A percentile compares a stretch with the other conserved stretches of the same genome.
Evolutionary conservation across 768 basidiomycete species (phyloP).

Genomic region (Tubosaeta sp.): DNA sequence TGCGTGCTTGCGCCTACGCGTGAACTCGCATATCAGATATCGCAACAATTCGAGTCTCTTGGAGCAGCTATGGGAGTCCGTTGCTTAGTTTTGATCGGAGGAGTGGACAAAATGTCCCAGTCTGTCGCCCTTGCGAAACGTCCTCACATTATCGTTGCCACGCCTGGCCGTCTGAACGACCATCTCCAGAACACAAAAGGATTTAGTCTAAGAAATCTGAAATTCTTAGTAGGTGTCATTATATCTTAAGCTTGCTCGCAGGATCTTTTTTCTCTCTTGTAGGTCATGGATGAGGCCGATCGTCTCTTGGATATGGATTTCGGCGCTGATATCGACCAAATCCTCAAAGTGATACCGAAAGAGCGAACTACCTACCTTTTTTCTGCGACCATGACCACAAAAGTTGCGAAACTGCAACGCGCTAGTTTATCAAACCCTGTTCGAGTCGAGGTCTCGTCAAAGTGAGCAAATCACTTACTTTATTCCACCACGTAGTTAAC

Average conservation of each 20-base stretch:
- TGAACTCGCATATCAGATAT: conserved; percentile 96
- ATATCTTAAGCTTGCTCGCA: neutral
- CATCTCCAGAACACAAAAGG: conserved; percentile 98
- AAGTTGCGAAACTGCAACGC: conserved; percentile 92
- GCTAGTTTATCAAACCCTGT: conserved; percentile 94
- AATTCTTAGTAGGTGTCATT: conserved; percentile 69
- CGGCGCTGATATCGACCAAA: conserved; percentile 91
- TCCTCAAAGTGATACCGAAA: conserved; percentile 90
- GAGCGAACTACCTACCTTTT: conserved; percentile 95
- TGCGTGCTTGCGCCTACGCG: conserved; percentile 96
- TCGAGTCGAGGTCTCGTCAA: conserved; percentile 86
- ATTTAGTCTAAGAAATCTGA: conserved; percentile 78
- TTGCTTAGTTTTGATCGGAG: conserved; percentile 90
- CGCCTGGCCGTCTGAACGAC: conserved; percentile 88
- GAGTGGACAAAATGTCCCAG: conserved; percentile 88
- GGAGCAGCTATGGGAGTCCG: conserved; percentile 92
- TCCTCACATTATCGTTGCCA: conserved; percentile 93
- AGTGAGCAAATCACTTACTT: conserved; percentile 47
- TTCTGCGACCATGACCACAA: conserved; percentile 98
- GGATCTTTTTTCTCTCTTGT: conserved; percentile 1
- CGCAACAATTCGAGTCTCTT: conserved; percentile 91
- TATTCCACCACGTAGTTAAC: neutral
- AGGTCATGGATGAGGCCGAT: conserved; percentile 99
- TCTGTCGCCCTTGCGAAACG: conserved; percentile 88
- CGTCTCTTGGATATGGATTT: conserved; percentile 95